These are phyloP conservation scores for Helianthus tuberosus DNA, from an alignment of 129 eudicot species.

Conservation along the genomic window DNA sequence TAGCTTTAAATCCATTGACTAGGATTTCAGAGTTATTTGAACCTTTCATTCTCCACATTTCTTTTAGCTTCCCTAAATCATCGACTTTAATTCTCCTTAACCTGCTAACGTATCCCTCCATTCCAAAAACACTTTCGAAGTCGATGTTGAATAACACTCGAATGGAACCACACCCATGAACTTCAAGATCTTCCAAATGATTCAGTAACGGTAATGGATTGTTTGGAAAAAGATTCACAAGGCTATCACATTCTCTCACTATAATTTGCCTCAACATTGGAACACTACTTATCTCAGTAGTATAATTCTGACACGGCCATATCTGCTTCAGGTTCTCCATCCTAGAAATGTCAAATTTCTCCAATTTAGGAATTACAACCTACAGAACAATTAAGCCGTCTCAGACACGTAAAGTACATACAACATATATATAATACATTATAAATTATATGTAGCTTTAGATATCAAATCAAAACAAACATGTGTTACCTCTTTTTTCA, in stretches of 20 bases:
- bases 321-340: not conserved
- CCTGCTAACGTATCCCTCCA: not conserved
- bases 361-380: too few relatives aligned
- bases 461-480: not conserved
- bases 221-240: not conserved
- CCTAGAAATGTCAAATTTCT: too few relatives aligned
- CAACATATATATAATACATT: not conserved
- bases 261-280: not conserved
- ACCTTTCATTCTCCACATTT: not conserved
- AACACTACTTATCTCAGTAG: not conserved
- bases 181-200: not conserved
- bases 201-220: not conserved
- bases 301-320: not conserved
- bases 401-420: not conserved
- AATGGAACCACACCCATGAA: not conserved
- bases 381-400: not conserved
- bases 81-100: not conserved
- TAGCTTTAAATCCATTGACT: not conserved
- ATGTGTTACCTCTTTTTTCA: not conserved
- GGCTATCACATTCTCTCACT: slow-evolving; percentile 2
- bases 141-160: slow-evolving; percentile 11
- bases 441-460: not conserved
- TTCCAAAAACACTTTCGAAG: not conserved
- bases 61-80: not conserved
- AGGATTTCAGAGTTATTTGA: not conserved